Evolutionary conservation across 306 rosid genomes (phyloP).

Genomic region (Coriaria nepalensis): DNA sequence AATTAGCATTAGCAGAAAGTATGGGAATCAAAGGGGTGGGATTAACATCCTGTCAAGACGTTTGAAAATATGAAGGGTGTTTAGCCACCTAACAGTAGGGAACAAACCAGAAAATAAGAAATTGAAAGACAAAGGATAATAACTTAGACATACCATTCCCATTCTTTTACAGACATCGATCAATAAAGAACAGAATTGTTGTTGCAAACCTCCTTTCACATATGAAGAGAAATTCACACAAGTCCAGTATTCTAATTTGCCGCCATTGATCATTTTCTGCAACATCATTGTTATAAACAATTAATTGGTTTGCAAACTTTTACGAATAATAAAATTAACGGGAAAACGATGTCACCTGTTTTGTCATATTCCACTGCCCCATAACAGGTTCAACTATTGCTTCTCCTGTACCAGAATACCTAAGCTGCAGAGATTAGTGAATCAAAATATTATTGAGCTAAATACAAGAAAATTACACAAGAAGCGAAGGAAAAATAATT

Average conservation of each 20-base stretch:
- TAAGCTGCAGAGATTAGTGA: slow-evolving; percentile 29
- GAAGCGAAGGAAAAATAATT: no score
- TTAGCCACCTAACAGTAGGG: background rate
- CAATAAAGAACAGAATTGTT: slow-evolving; percentile 21
- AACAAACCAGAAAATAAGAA: background rate
- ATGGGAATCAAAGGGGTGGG: slow-evolving; percentile 25
- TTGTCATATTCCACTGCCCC: slow-evolving; percentile 90
- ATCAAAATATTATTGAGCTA: no score
- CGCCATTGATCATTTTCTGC: slow-evolving; percentile 70
- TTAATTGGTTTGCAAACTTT: background rate
- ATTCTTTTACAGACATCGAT: slow-evolving; percentile 37
- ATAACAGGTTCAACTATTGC: slow-evolving; percentile 33
- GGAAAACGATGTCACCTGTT: slow-evolving; percentile 33
- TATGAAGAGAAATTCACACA: slow-evolving; percentile 34
- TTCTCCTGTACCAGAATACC: slow-evolving; percentile 42
- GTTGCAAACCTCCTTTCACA: slow-evolving; percentile 2
- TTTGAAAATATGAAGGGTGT: background rate
- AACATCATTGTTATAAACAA: background rate
- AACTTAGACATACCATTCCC: slow-evolving; percentile 49
- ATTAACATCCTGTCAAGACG: slow-evolving; percentile 24
- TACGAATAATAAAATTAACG: background rate
- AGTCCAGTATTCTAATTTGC: slow-evolving; percentile 33
- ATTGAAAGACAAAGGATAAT: background rate
- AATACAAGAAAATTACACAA: background rate
- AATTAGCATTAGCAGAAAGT: background rate